Evolutionary conservation across 1,284 basidiomycete species (phyloP), one percentile per base, ranked within the genome.

Genomic region (Veloporphyrellus conicus): DNA sequence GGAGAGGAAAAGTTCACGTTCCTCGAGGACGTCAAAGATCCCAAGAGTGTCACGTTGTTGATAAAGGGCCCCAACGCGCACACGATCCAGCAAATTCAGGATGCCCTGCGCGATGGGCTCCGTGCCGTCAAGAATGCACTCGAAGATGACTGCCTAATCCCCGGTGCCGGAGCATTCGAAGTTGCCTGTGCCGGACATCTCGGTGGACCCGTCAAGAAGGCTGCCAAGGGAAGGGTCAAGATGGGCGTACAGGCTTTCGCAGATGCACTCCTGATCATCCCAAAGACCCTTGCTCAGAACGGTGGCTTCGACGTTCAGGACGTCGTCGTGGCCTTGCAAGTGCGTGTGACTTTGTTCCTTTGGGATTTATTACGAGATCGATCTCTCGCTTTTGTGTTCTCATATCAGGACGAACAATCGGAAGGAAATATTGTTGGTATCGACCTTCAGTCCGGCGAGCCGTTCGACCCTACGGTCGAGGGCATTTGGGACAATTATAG

Each of bases 1-100:
- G 95, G 96, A 56, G 96, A 99, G 71, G 96, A 99, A 67, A 99
- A 99, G 68, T 99, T 82, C 71, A 99, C 96, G 0, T 99, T 99
- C 68, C 79, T 99, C 41, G 96, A 99, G 70, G 92, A 99, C 54
- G 93, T 96, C 67, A 91, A 88, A 70, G 84, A 89, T 51, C 95
- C 96, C n/a, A 94, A 93, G 78, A 90, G 85, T 52, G 96, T 98
- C 32, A 99, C 96, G 7, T 78, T 99, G 48, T 78, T 99, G 53
- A 91, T 99, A 76, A 97, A 97, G 71, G 94, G 93, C n/a, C 96
- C 95, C 49, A 99, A 99, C 70, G 78, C 87, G 7, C 92, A 99
- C 74, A 99, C 95, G 41, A 97, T 89, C 60, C 83, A 89, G 57
- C 96, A 97, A 72, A 95, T 97, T 57, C 90, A 95, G 69, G 96